Conservation (phyloP, 169 alveolate genomes). For the Plasmodium knowlesi region DNA sequence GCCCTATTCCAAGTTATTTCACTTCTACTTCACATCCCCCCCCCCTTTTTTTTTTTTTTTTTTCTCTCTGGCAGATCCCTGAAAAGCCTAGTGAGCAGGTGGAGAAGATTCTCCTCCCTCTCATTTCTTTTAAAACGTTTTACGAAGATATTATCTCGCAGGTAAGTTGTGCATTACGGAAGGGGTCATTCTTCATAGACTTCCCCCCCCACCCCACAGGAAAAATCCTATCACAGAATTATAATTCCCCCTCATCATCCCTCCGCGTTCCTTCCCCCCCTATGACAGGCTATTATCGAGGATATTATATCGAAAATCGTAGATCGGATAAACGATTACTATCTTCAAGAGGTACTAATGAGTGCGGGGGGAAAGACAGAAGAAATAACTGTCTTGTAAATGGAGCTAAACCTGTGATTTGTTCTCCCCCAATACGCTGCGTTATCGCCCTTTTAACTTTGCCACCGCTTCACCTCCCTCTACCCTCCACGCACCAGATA, state of each 20-base stretch:
- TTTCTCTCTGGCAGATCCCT: background rate
- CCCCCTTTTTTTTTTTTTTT: background rate
- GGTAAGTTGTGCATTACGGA: background rate
- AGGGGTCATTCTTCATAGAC: background rate
- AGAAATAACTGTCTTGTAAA: background rate
- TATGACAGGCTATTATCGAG: constrained; percentile 23
- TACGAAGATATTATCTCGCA: constrained; percentile 38
- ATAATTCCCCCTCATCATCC: background rate
- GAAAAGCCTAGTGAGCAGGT: constrained; percentile 72
- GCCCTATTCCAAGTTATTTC: background rate
- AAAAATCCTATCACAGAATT: background rate
- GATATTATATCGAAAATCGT: constrained; percentile 46
- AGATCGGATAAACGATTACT: constrained; percentile 56
- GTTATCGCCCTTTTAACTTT: background rate
- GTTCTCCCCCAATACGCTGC: background rate
- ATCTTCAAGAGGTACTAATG: constrained; percentile 33
- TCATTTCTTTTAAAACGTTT: constrained; percentile 45
- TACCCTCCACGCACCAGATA: background rate
- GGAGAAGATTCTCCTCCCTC: constrained; percentile 61
- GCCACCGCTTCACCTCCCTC: background rate
- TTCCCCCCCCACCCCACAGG: background rate
- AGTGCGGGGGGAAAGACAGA: background rate
- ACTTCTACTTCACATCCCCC: background rate
- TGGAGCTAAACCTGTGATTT: background rate
- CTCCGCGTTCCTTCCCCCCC: background rate